Base-by-base conservation (phyloP, 805 yeast species). In the Saturnispora sanitii region DNA sequence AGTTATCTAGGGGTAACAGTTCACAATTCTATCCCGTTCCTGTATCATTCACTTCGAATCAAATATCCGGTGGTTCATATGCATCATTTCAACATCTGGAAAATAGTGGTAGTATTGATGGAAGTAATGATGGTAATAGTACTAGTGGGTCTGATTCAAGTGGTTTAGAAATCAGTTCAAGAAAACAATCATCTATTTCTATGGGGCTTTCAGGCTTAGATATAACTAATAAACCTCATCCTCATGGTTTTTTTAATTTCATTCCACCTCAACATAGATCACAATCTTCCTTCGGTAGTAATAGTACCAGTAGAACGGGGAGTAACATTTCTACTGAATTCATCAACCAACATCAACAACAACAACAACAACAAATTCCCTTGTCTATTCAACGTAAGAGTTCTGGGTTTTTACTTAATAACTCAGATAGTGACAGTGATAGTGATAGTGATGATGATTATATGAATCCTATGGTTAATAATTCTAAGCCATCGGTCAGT, bases 131-230 rank as follows among this genome's bases (percentile, higher is more conserved):
- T 6, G 33, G 18, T 16, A 15, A 4, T 16, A 12, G 15, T 27
- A 27, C 15, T 27, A 15, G n/a, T n/a, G n/a, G n/a, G n/a, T n/a
- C n/a, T 11, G 26, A 23, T 23, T 23, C 26, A 23, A 23, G 26
- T 23, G 9, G 11, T 11, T 23, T 23, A 11, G 11, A 23, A 7
- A 6, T n/a, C n/a, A n/a, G 29, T 16, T 29, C 33, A 16, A 4
- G 9, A 6, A 15, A 29, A 29, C 15, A 17, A n/a, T 29, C 33
- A 22, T 37, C 45, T 9, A 33, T 57, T 6, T 53, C 61, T 3
- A 52, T 51, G 15, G 63, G 63, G 2, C 38, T 57, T 17, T 50
- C 56, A 39, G 63, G 63, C 1, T 46, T 57, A 17, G 60, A 58
- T 44, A 40, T 58, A 19, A 51, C 52, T n/a, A 47, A 44, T 13